phyloP scores from a whole-genome alignment of 352 stramenopile species.

The Stramenopiles sp. region DNA sequence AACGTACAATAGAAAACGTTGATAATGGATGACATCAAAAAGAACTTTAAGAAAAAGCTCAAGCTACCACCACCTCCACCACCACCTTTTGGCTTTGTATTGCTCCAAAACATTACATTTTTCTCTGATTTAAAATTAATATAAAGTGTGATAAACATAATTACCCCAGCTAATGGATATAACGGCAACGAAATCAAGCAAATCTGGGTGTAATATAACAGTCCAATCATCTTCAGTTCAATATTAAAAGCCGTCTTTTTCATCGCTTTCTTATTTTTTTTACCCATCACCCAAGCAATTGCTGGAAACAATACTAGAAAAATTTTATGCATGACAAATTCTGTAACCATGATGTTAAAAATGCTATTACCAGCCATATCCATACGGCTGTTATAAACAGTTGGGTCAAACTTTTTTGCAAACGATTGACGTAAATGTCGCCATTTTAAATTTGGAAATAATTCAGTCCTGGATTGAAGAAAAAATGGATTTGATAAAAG shows the following conservation, averaged over 20 bases:
- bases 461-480: slow-evolving; percentile 10
- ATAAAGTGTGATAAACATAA: slow-evolving; percentile 35
- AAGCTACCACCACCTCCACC: slow-evolving; percentile 32
- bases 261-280: slow-evolving; percentile 16
- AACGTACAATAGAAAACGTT: background rate
- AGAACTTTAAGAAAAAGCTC: slow-evolving; percentile 63
- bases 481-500: slow-evolving; percentile 38
- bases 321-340: slow-evolving; percentile 44
- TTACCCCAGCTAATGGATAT: slow-evolving; percentile 31
- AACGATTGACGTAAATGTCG: slow-evolving; percentile 33
- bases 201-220: slow-evolving; percentile 50
- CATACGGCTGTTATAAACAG: slow-evolving; percentile 30
- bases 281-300: slow-evolving; percentile 18
- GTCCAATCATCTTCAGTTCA: slow-evolving; percentile 48
- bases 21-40: slow-evolving; percentile 30
- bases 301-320: slow-evolving; percentile 24
- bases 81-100: slow-evolving; percentile 41
- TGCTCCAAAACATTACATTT: slow-evolving; percentile 38
- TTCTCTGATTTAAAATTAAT: slow-evolving; percentile 56
- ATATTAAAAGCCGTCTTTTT: slow-evolving; percentile 42
- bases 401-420: slow-evolving; percentile 39
- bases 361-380: slow-evolving; percentile 40
- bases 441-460: slow-evolving; percentile 24
- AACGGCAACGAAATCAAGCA: slow-evolving; percentile 41
- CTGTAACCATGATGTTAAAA: slow-evolving; percentile 40